Percentiles rank a stretch among this genome's conserved stretches.
Evolutionary conservation across 352 stramenopile genomes (phyloP).

Genomic region (Plasmopara muralis): DNA sequence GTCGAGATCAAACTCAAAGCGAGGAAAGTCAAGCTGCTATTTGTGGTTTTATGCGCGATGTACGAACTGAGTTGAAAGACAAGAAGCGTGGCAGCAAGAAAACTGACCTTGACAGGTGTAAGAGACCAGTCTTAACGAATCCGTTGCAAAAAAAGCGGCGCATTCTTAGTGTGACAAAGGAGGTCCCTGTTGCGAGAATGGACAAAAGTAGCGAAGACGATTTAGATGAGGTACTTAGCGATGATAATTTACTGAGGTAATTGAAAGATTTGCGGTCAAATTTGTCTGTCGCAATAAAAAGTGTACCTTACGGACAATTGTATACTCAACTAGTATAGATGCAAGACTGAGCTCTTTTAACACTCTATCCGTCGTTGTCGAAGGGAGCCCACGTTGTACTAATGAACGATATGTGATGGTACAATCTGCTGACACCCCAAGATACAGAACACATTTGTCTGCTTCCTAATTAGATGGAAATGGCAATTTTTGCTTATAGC

Average conservation of each 20-base stretch:
- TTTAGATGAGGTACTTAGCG: constrained; percentile 3
- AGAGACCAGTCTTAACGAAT: neutral
- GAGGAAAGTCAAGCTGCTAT: constrained; percentile 12
- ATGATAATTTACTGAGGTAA: neutral
- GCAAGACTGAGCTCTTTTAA: neutral
- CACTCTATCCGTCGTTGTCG: constrained; percentile 55
- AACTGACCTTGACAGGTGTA: constrained; percentile 1
- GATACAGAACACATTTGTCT: constrained; percentile 68
- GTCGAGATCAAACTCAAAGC: constrained; percentile 3
- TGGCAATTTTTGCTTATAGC: constrained; percentile 62
- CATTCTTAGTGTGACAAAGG: constrained; percentile 13
- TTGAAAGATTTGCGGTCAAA: neutral
- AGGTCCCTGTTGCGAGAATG: neutral
- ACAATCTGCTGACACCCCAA: constrained; percentile 72
- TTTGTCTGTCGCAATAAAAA: neutral
- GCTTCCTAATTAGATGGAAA: constrained; percentile 34
- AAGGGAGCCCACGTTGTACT: constrained; percentile 60
- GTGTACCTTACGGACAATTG: constrained; percentile 40
- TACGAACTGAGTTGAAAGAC: constrained; percentile 1
- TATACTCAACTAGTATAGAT: constrained; percentile 13
- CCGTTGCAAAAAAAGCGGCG: constrained; percentile 6
- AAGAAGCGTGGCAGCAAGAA: constrained; percentile 4
- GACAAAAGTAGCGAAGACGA: constrained; percentile 20
- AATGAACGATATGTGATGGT: constrained; percentile 70
- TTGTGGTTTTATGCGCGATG: constrained; percentile 5